Base-by-base conservation (phyloP, 305 asterid species). In the Rubia occidens region DNA sequence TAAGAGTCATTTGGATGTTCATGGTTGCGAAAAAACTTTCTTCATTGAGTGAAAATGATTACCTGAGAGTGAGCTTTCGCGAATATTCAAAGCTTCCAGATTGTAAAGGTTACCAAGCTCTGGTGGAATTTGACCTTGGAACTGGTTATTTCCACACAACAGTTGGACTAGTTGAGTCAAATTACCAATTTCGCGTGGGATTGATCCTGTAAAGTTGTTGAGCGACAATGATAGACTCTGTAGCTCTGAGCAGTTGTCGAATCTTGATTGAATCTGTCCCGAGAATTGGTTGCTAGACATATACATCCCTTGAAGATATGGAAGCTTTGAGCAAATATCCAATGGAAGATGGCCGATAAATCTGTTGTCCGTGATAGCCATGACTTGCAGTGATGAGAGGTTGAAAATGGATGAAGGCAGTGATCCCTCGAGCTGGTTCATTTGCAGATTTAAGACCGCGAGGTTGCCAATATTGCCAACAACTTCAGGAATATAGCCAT, bases 341-440 rank as follows among this genome's bases (percentile, higher is more conserved):
- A 51, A 2, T 51, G 56, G 56, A 15, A 51, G 56, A 3, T 15
- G 20, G 10, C 55, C 55, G 17, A 1, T 5, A 14, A 49, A 5
- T 17, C 20, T 17, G 5, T 51, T 15, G 8, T 0, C 4, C 2
- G 20, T 49, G 55, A 49, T 3, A 15, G 7, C 21, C 20, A 51
- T 17, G 56, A 15, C 8, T 51, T 51, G 20, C 56, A 51, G 0
- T 5, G 3, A 51, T 15, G 56, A 51, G n/a, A 74, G 24, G 51
- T 60, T 70, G 60, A 74, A 74, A 53, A 65, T 9, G 13, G 73
- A 35, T 0, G 37, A 4, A 0, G 78, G 78, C 26, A 77, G 51
- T 8, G 56, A 29, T 39, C 78, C 78, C 13, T 54, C 39, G 51
- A 73, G 68, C 53, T 67, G 53, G 54, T 78, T 78, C 7, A 14